Conservation (phyloP, 371 early-diverging fungal species). For the Mucor racemosus region DNA sequence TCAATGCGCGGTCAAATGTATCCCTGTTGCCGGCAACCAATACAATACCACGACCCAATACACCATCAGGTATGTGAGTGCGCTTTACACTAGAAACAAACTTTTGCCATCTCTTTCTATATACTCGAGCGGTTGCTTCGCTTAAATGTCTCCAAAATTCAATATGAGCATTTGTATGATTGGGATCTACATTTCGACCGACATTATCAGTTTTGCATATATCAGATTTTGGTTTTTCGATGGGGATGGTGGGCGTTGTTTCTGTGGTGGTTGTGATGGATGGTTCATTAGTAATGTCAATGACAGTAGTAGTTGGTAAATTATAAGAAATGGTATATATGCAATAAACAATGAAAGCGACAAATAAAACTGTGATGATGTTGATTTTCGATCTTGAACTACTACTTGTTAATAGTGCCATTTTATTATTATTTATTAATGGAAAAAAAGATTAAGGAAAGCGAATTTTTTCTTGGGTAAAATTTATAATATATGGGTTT, state of each 20-base stretch:
- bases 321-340: slow-evolving; percentile 6
- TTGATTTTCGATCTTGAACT: slow-evolving; percentile 4
- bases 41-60: slow-evolving; percentile 40
- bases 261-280: not conserved
- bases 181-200: slow-evolving; percentile 41
- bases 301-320: not conserved
- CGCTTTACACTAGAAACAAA: slow-evolving; percentile 29
- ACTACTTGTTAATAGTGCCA: slow-evolving; percentile 4
- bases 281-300: not conserved
- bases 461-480: not conserved
- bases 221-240: not conserved
- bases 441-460: not conserved
- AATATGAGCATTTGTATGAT: slow-evolving; percentile 45
- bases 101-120: slow-evolving; percentile 36
- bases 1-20: slow-evolving; percentile 42
- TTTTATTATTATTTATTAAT: not conserved
- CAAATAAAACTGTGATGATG: not conserved
- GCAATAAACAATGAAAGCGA: slow-evolving; percentile 5
- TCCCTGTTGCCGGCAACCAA: slow-evolving; percentile 52
- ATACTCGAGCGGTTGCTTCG: slow-evolving; percentile 15
- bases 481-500: slow-evolving; percentile 2
- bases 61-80: slow-evolving; percentile 5
- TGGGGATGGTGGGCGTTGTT: not conserved
- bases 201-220: slow-evolving; percentile 29
- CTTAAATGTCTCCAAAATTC: slow-evolving; percentile 35